Base-by-base conservation (phyloP, 2,329 filamentous ascomycete genomes). In the Daldinia eschscholtzii region DNA sequence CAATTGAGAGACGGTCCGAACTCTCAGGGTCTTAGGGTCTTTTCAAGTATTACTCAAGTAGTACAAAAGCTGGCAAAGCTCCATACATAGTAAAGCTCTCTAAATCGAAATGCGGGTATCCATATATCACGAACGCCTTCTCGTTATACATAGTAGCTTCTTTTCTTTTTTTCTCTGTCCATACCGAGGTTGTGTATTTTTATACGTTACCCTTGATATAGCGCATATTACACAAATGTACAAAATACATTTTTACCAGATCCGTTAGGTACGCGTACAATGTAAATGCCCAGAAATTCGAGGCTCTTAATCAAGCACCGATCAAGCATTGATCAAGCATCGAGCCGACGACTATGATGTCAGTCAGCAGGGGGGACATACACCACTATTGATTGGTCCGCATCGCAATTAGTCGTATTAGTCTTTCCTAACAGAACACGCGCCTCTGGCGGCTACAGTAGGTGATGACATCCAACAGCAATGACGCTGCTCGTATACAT, bases 371-470 rank as follows among this genome's bases (percentile, higher is more conserved):
- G 60, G 60, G 52, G 53, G 48, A n/a, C 37, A n/a, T 23, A 44
- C 48, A 57, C 33, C 61, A 20, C 13, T 13, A 28, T 52, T 57
- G 41, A 61, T 67, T 69, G 64, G 60, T 57, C 28, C 48, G 48
- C 56, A 60, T 52, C 6, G 9, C n/a, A 9, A 20, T 52, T 55
- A 33, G 39, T 53, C 23, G 50, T 53, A 41, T 23, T 59, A 46
- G 18, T 9, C 39, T 2, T 66, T 55, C 50, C 12, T 37, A 48
- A 15, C 5, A 10, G 41, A 50, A 57, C 18, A 7, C 50, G 66
- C 70, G 70, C 67, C 61, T 70, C 62, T 66, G 57, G 67, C 70
- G 65, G 67, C 57, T 67, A 44, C 42, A 58, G 52, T 48, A 42
- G 33, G 61, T 57, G 42, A 71, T 63, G 59, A 65, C 59, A 71